Base-by-base conservation (phyloP, 768 basidiomycete species). In the Leucocoprinus sp. region DNA sequence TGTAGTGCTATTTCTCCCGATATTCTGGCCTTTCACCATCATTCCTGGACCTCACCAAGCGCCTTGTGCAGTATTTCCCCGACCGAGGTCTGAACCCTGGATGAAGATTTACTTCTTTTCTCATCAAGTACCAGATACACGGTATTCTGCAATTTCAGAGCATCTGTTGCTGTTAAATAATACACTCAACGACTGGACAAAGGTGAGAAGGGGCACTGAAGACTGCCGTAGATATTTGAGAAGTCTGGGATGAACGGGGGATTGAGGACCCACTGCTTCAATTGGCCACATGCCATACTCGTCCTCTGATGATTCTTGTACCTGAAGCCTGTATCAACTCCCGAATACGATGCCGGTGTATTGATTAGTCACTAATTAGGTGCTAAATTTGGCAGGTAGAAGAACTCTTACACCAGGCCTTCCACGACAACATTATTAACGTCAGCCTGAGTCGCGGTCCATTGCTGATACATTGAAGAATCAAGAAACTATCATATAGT, bases 181-280 rank as follows among this genome's bases (percentile, higher is more conserved):
- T 1, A 24, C 28, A n/a, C 35, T 74, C 8, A 61, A 67, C 36
- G 75, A 76, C 48, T 74, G 69, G 67, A 61, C 69, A 5, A 59
- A 64, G 33, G 67, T 75, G 8, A 65, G 70, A 55, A 62, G 60
- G 48, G 74, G 73, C 51, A 69, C 62, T 14, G 74, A 76, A 27
- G 74, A 76, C 54, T 74, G 76, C 50, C 54, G 61, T 49, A 61
- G 57, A 42, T 75, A 78, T 51, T 57, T 78, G 44, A 60, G 69
- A 43, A 62, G 75, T 31, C 59, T 76, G 15, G 75, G 74, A 2
- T 76, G 72, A 71, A 72, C 69, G 7, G 71, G 68, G 11, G 66
- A 70, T 54, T 45, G 37, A 45, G n/a, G n/a, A n/a, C n/a, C n/a
- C n/a, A n/a, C n/a, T n/a, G n/a, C n/a, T n/a, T n/a, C n/a, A n/a